Evolutionary conservation across 1,284 basidiomycete genomes (phyloP), one percentile per base, ranked within the genome.

Genomic region (Trametes hirsuta): DNA sequence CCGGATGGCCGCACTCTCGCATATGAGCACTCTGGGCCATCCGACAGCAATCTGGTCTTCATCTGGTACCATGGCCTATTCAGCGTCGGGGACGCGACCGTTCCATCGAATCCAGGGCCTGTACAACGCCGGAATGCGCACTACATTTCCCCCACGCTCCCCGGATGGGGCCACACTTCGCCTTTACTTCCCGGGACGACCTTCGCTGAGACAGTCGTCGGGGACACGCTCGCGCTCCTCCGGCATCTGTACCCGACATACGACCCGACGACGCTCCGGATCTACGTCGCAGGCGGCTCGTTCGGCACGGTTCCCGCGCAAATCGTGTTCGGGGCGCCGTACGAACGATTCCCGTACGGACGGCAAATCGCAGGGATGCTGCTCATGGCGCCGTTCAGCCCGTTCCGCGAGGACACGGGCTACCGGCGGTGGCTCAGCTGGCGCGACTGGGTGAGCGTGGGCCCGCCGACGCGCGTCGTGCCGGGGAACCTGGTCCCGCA

Each of bases 131-230:
- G 75, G 64, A 66, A 75, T 40, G 67, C 81, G 1, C 83, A 83
- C 65, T 72, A 73, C 54, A 66, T 86, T 44, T 74, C 77, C 8
- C 83, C 82, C 0, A 81, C 84, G 4, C 77, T 86, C 21, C 79
- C 83, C 10, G 84, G 84, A 3, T 85, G 84, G 82, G 81, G 83
- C 1, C 74, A 75, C 46, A 80, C 84, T 1, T 83, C 84, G 0
- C 76, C 81, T 2, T 70, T 77, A 0, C 66, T 68, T 4, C 59
- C 72, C 5, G 61, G 73, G 6, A 67, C 68, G 0, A 63, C 76
- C 2, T 86, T 81, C 65, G 65, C 78, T 48, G 68, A 74, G n/a
- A 76, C 75, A n/a, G 72, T 87, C 56, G 74, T 76, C 22, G 63
- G 72, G 41, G 83, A 84, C 63, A 77, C 81, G 57, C 76, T 77